Conservation (phyloP, 495 filamentous ascomycete genomes). For the Immersiella caudata region DNA sequence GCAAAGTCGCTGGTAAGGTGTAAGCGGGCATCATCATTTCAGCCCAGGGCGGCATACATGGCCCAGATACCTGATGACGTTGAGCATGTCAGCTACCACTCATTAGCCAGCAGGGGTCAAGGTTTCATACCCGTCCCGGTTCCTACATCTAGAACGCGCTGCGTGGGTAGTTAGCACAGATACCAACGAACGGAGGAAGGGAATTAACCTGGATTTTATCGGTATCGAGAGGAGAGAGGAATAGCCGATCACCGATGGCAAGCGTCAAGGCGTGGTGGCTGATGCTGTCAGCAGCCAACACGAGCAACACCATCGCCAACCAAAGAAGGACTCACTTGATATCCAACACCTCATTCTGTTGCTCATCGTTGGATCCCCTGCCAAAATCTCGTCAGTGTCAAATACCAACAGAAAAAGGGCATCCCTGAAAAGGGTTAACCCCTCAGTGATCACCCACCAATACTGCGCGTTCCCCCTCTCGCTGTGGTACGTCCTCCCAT, state of each 20-base stretch:
- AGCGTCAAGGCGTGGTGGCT: slow-evolving; percentile 44
- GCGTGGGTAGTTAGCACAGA: background rate
- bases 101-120: too few species aligned
- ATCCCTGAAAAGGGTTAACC: background rate
- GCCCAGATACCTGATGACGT: slow-evolving; percentile 39
- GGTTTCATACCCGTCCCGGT: background rate
- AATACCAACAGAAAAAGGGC: too few species aligned
- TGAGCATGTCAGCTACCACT: too few species aligned
- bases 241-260: slow-evolving; percentile 57
- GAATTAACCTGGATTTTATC: slow-evolving; percentile 28
- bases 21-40: background rate
- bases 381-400: background rate
- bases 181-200: background rate
- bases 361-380: slow-evolving; percentile 46
- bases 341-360: slow-evolving; percentile 44
- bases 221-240: slow-evolving; percentile 56
- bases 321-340: slow-evolving; percentile 36
- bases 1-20: slow-evolving; percentile 36
- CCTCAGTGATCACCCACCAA: slow-evolving; percentile 41
- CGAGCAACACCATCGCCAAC: background rate
- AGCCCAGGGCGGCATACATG: slow-evolving; percentile 32
- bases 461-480: slow-evolving; percentile 33
- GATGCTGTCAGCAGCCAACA: background rate
- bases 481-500: slow-evolving; percentile 46
- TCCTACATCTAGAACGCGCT: slow-evolving; percentile 3